phyloP scores from a whole-genome alignment of 495 filamentous ascomycete species.

The Aspergillus olivimuriae region DNA sequence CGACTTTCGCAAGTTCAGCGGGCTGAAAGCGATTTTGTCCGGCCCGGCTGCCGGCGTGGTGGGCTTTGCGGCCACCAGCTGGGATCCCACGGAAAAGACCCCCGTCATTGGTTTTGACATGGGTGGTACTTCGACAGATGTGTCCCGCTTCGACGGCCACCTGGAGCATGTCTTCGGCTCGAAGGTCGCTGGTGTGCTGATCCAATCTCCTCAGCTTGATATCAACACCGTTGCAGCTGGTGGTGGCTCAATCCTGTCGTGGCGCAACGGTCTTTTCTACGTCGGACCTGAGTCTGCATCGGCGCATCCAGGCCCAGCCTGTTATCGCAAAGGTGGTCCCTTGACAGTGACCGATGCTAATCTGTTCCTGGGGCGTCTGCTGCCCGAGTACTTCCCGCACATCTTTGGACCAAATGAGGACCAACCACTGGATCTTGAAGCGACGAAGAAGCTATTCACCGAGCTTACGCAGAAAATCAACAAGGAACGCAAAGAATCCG shows the following conservation, averaged over 20 bases:
- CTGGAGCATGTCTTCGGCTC: conserved; percentile 98
- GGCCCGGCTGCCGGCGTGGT: conserved; percentile 69
- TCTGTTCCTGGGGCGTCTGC: conserved; percentile 74
- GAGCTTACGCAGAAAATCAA: conserved; percentile 78
- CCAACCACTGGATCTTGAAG: conserved; percentile 73
- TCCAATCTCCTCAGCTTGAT: conserved; percentile 92
- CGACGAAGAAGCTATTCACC: conserved; percentile 68
- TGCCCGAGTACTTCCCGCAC: conserved; percentile 95
- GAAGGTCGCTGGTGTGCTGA: conserved; percentile 90
- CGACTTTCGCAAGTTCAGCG: conserved; percentile 51
- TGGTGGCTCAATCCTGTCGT: conserved; percentile 84
- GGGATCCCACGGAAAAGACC: conserved; percentile 76
- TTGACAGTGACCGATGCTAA: conserved; percentile 94
- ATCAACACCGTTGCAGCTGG: conserved; percentile 97
- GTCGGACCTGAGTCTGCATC: conserved; percentile 92
- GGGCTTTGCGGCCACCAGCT: conserved; percentile 90
- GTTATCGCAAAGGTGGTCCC: conserved; percentile 91
- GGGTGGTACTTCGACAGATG: conserved; percentile 92
- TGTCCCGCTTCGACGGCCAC: conserved; percentile 85
- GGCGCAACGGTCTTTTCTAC: conserved; percentile 90
- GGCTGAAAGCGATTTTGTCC: conserved; percentile 52
- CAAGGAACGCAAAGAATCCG: conserved; percentile 45
- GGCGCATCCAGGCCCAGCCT: conserved; percentile 89
- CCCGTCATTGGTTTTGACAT: conserved; percentile 98
- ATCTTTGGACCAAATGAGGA: conserved; percentile 94